Base-by-base conservation (phyloP, 768 basidiomycete species). In the Xanthoconium purpureum region DNA sequence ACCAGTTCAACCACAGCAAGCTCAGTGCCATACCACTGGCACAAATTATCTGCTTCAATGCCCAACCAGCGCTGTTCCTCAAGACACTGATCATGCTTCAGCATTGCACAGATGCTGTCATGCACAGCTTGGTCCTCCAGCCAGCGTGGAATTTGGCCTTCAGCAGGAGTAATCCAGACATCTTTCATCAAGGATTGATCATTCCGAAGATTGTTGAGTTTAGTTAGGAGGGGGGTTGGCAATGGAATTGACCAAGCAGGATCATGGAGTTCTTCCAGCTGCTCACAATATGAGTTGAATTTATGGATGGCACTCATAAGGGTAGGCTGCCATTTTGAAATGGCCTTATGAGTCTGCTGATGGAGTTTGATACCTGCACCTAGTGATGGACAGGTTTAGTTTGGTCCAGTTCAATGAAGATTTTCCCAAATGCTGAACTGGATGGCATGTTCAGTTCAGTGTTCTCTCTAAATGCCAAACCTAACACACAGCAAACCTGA, bases 231-330 rank as follows among this genome's bases (percentile, higher is more conserved):
- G 8, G 38, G 47, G 3, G 9, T 17, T 7, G 39, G 47, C 2
- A 54, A 28, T 1, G 32, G 46, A 6, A 24, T 24, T 24, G 24
- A 24, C n/a, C 20, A 47, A 0, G 10, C 7, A 0, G 32, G 40
- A 18, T 55, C 39, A 14, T 55, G 18, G 0, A 49, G 10, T 5
- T 18, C 8, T 35, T 33, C 33, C 13, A 49, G 30, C 15, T 42
- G 28, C 9, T 36, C 28, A 10, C 47, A 55, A 9, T 70, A 67
- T 0, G 13, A 35, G 37, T 75, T 75, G 50, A 62, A 75, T 38
- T 71, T 75, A 0, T 36, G 32, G 2, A 58, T 58, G 5, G 52
- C 35, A 1, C 33, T 37, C 49, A 58, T 55, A 2, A 58, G 17
- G 0, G 54, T 33, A 4, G 57, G 54, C 9, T 24, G 24, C 24